Evolutionary conservation across 805 yeast genomes (phyloP).

Genomic region (Henningerozyma blattae): DNA sequence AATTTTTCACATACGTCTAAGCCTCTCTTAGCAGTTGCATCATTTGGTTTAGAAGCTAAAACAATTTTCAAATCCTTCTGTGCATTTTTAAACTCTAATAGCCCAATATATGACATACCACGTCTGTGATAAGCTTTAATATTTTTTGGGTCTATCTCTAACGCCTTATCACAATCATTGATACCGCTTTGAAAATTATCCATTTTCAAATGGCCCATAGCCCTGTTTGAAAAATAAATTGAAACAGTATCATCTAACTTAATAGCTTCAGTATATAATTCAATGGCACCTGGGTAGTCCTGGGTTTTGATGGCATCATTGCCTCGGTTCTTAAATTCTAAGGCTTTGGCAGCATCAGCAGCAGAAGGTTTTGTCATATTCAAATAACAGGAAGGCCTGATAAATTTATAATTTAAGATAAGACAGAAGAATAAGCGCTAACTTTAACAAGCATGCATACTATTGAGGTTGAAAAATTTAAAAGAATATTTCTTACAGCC

Average conservation of each 20-base stretch:
- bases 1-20: conserved; percentile 51
- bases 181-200: conserved; percentile 84
- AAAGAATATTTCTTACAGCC: too few species aligned
- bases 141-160: conserved; percentile 53
- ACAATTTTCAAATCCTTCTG: conserved; percentile 55
- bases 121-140: conserved; percentile 79
- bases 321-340: conserved; percentile 54
- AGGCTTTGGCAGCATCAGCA: conserved; percentile 27
- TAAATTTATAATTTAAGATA: too few species aligned
- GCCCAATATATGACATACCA: conserved; percentile 70
- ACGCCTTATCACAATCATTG: conserved; percentile 62
- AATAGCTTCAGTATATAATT: conserved; percentile 63
- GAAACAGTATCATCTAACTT: conserved; percentile 46
- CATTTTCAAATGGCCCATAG: conserved; percentile 75
- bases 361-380: conserved; percentile 11
- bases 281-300: conserved; percentile 52
- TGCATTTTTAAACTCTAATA: conserved; percentile 65
- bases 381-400: too few species aligned
- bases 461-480: too few species aligned
- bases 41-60: conserved; percentile 51
- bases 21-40: conserved; percentile 51
- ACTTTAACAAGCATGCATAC: too few species aligned
- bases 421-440: too few species aligned
- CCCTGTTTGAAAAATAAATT: conserved; percentile 71
- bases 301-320: conserved; percentile 60